phyloP scores from a whole-genome alignment of 73 alveolate species.

The Tetrahymena thermophila region DNA sequence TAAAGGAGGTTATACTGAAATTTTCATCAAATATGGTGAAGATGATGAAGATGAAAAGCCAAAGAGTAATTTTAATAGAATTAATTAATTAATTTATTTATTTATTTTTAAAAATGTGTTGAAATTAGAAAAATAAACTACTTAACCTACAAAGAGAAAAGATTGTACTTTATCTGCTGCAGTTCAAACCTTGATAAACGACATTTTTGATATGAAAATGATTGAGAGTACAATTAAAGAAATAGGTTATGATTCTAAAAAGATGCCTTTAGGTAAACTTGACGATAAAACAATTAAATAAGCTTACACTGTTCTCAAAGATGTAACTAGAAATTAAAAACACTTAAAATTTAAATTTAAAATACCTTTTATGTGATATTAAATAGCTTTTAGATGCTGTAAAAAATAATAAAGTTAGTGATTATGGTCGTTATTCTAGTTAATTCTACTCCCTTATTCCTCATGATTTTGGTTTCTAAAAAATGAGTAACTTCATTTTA shows the following conservation, averaged over 20 bases:
- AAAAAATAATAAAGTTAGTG: neutral
- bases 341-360: no score
- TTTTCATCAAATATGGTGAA: neutral
- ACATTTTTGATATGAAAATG: neutral
- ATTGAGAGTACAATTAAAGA: neutral
- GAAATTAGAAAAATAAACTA: neutral
- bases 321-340: neutral
- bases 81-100: neutral
- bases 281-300: constrained; percentile 12
- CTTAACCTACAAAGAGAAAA: neutral
- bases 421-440: neutral
- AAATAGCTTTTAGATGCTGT: neutral
- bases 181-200: neutral
- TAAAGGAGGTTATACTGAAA: neutral
- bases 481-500: neutral
- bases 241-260: constrained; percentile 35
- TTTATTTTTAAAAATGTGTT: neutral
- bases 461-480: constrained; percentile 24
- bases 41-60: neutral
- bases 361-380: no score
- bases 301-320: constrained; percentile 10
- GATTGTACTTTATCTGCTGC: neutral
- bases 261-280: constrained; percentile 35
- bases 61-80: neutral
- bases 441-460: constrained; percentile 25